Evolutionary conservation across 2,329 filamentous ascomycete genomes (phyloP), one percentile per base, ranked within the genome.

Genomic region (Aspergillus proliferans): DNA sequence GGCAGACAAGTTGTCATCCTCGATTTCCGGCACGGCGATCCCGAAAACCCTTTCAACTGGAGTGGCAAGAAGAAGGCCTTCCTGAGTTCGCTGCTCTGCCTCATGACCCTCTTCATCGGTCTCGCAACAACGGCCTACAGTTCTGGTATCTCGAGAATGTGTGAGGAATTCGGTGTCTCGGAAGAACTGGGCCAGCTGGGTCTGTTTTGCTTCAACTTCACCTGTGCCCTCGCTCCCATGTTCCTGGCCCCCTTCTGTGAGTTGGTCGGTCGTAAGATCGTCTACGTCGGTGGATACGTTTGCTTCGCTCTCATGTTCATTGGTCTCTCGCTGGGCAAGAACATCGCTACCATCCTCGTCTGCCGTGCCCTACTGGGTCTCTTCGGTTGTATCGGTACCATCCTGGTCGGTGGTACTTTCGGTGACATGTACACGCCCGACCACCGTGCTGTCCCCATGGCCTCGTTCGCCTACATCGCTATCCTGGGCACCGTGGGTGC

Each of bases 81-180:
- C 54, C 74, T 78, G 53, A 73, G 73, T 2, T 52, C 67, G 3
- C 67, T 77, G 41, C 71, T 79, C 12, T 76, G 75, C 55, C 53
- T 75, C 10, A 79, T 78, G 76, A 78, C 76, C 1, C 66, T 79
- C 7, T 78, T 77, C 62, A 77, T 78, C 50, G 76, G 76, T 60
- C 68, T 78, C 12, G 76, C 76, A n/a, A 78, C 76, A 5, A 78
- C 76, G 3, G 74, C 75, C 9, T 79, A 78, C 65, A 75, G 70
- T 47, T 75, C 74, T 19, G 76, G 75, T 40, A 75, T 78, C 54
- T 58, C 60, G 47, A 63, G 60, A 47, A 78, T 79, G 76, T 64
- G 60, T 10, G 55, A 59, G 30, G 76, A 78, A 0, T 59, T 79
- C 6, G 67, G 71, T 21, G 66, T 71, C 2, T 68, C 69, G 0